These are phyloP conservation scores for Agroathelia rolfsii DNA, from an alignment of 1,284 basidiomycete genomes.

Conservation along the genomic window DNA sequence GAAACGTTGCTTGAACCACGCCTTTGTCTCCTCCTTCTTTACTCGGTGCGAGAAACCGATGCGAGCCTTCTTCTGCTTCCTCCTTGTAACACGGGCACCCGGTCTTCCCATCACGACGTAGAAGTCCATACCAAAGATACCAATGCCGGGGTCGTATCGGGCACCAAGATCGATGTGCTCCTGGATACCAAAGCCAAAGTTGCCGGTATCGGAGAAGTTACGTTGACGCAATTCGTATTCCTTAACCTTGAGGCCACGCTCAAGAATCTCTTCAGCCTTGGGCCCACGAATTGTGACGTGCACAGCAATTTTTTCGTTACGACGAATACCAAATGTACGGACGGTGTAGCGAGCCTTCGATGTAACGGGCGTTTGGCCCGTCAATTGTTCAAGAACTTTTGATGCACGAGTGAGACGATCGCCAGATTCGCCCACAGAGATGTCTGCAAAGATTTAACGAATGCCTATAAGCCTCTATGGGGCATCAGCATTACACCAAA, in stretches of 20 bases:
- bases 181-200: slow-evolving; percentile 98
- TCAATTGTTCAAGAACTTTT: slow-evolving; percentile 99
- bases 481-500: slow-evolving; percentile 3
- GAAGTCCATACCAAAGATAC: slow-evolving; percentile 99
- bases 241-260: slow-evolving; percentile 99
- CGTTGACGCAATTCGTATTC: slow-evolving; percentile 92
- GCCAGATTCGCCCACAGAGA: slow-evolving; percentile 99
- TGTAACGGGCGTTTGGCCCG: slow-evolving; percentile 98
- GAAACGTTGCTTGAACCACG: slow-evolving; percentile 99
- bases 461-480: slow-evolving; percentile 1
- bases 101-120: slow-evolving; percentile 97
- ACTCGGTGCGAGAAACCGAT: slow-evolving; percentile 86
- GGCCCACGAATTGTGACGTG: slow-evolving; percentile 99
- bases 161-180: slow-evolving; percentile 99
- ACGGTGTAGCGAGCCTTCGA: slow-evolving; percentile 99
- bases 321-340: slow-evolving; percentile 97
- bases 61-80: slow-evolving; percentile 84
- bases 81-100: slow-evolving; percentile 84
- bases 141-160: slow-evolving; percentile 93
- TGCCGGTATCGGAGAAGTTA: slow-evolving; percentile 97
- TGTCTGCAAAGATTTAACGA: slow-evolving; percentile 51
- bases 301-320: slow-evolving; percentile 99
- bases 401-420: slow-evolving; percentile 98
- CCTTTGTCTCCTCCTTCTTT: slow-evolving; percentile 88
- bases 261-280: slow-evolving; percentile 99